phyloP scores from a whole-genome alignment of 129 eudicot genomes.

The Rutidosis leptorrhynchoides region DNA sequence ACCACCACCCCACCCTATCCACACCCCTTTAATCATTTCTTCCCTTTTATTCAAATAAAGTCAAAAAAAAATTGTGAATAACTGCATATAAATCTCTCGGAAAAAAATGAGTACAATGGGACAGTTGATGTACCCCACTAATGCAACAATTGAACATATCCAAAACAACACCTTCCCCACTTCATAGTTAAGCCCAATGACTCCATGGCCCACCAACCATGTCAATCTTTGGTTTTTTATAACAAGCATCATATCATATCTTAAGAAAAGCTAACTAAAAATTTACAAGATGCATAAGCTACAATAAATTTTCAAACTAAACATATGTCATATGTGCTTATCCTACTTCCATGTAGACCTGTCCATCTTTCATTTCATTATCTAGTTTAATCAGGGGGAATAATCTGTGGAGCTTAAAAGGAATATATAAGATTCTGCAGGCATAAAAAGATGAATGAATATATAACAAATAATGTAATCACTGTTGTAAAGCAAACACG shows the following conservation, averaged over 20 bases:
- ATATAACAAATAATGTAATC: no score
- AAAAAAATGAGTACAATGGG: conserved; percentile 15
- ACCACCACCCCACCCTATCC: conserved; percentile 21
- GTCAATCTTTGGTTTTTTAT: conserved; percentile 16
- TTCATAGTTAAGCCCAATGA: conserved; percentile 25
- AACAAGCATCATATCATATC: no score
- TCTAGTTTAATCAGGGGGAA: neutral
- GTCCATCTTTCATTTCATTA: no score
- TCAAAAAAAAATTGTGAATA: conserved; percentile 8
- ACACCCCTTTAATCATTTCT: conserved; percentile 38
- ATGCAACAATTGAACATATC: conserved; percentile 30
- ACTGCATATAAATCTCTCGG: conserved; percentile 23
- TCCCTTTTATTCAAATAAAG: conserved; percentile 26
- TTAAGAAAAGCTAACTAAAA: no score
- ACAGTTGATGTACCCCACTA: conserved; percentile 34
- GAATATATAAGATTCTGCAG: no score
- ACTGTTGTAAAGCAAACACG: no score
- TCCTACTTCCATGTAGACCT: no score
- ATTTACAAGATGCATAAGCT: no score
- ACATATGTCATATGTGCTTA: no score
- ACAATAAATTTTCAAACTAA: no score
- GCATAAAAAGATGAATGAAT: no score
- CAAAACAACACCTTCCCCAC: conserved; percentile 31
- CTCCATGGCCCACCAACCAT: conserved; percentile 25
- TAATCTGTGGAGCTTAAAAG: no score